A percentile compares a stretch with the other conserved stretches of the same genome.
Evolutionary conservation across 495 filamentous ascomycete species (phyloP).

Genomic region (Tuber melanosporum): DNA sequence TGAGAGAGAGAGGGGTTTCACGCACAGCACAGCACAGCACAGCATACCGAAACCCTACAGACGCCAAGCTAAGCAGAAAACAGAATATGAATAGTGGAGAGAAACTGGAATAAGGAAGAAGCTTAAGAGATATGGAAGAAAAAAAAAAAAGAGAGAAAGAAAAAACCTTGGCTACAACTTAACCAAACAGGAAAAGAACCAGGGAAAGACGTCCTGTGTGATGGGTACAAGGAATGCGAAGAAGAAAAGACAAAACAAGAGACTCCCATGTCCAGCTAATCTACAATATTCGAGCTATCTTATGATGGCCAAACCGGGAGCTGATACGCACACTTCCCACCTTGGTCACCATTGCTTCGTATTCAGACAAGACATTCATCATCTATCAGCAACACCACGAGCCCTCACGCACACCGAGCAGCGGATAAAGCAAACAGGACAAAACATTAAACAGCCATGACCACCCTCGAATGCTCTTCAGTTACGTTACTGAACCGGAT

Average conservation of each 20-base stretch:
- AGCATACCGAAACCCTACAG: neutral
- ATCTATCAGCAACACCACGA: constrained; percentile 10
- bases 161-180: neutral
- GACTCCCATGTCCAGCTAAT: constrained; percentile 25
- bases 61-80: neutral
- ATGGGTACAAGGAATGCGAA: neutral
- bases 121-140: neutral
- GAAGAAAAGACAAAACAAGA: constrained; percentile 23
- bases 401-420: constrained; percentile 7
- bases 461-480: neutral
- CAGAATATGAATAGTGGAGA: neutral
- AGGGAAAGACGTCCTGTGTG: neutral
- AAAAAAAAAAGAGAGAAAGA: constrained; percentile 4
- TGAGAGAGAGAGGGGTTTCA: constrained; percentile 7
- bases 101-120: constrained; percentile 6
- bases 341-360: constrained; percentile 3
- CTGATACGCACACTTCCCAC: neutral
- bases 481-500: constrained; percentile 22
- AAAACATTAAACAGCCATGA: neutral
- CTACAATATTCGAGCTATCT: neutral
- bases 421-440: neutral
- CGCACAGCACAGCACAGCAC: neutral
- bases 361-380: constrained; percentile 12
- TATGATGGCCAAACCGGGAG: neutral
- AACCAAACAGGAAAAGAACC: constrained; percentile 14